A percentile compares a stretch with the other conserved stretches of the same genome.
phyloP scores from a whole-genome alignment of 352 stramenopile species.

The Globisporangium cystogenes region DNA sequence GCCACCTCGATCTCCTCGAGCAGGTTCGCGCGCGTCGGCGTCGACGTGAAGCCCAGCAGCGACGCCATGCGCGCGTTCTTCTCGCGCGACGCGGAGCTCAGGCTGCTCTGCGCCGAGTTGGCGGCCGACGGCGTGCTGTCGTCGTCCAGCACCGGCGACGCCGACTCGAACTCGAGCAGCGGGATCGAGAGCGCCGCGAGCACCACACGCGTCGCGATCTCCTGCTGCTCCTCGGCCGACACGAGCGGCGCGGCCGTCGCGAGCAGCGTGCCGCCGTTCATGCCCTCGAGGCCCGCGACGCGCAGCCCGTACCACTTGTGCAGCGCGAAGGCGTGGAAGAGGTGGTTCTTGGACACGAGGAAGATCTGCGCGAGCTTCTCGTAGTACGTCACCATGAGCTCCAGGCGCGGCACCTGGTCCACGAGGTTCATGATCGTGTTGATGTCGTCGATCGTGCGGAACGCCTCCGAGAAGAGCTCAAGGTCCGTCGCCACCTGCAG shows the following conservation, averaged over 20 bases:
- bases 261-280: conserved; percentile 34
- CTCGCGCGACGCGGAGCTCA: conserved; percentile 69
- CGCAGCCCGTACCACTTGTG: conserved; percentile 95
- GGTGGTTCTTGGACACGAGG: conserved; percentile 94
- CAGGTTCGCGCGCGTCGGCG: conserved; percentile 88
- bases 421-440: conserved; percentile 94
- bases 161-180: conserved; percentile 57
- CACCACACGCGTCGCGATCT: conserved; percentile 89
- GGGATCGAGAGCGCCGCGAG: conserved; percentile 94
- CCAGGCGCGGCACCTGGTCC: conserved; percentile 88
- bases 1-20: conserved; percentile 86
- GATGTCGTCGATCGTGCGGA: conserved; percentile 99
- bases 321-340: conserved; percentile 97
- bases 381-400: conserved; percentile 97
- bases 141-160: conserved; percentile 48
- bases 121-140: conserved; percentile 53
- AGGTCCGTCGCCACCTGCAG: conserved; percentile 93
- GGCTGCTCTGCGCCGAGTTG: conserved; percentile 24
- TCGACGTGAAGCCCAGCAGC: conserved; percentile 86
- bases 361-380: conserved; percentile 98
- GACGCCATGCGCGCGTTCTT: conserved; percentile 94
- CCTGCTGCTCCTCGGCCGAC: conserved; percentile 65
- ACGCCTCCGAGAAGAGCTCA: conserved; percentile 97
- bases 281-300: conserved; percentile 80
- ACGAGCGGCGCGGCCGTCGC: conserved; percentile 46